Evolutionary conservation across 768 basidiomycete species (phyloP), one percentile per base, ranked within the genome.

Genomic region (Chalciporus piperatus): DNA sequence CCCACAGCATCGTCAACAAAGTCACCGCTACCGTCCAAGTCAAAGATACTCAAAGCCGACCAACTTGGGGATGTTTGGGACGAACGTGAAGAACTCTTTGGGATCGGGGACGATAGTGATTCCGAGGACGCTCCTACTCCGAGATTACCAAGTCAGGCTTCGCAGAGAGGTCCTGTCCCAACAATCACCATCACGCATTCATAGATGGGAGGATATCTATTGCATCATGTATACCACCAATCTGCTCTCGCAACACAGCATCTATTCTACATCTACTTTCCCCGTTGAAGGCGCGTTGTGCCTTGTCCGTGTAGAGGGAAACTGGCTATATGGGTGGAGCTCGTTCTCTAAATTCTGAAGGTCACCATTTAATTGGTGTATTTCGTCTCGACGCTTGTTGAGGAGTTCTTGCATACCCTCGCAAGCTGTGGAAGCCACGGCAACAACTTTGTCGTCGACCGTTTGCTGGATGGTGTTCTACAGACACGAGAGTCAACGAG

Each of bases 61-160:
- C 77, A 76, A 17, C 70, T 87, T 40, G 74, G 75, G 14, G 76
- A 87, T 64, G 82, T 85, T 40, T 91, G 88, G 88, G 85, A 90
- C 55, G 86, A 87, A 58, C 78, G 82, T 23, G 89, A 92, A 68
- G 87, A 89, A 48, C 55, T 87, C 30, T 89, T 91, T 64, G 82
- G 75, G 39, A 74, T 88, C 46, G 87, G 83, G 4, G 80, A 76
- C 10, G 81, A 82, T 52, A 82, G 81, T 58, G 83, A 84, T 44
- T 73, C 78, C 17, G 84, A 87, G 51, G 72, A 72, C 41, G 54
- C 41, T 9, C 40, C 54, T 22, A 50, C 56, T 25, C 44, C 52
- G 13, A 47, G 41, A 45, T 48, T 55, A 32, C 43, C 56, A 4
- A 45, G 30, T 10, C 52, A 13, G 20, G 3, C 48, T 46, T 47